phyloP scores from a whole-genome alignment of 2,329 filamentous ascomycete species.

The Ophiostoma perfectum region DNA sequence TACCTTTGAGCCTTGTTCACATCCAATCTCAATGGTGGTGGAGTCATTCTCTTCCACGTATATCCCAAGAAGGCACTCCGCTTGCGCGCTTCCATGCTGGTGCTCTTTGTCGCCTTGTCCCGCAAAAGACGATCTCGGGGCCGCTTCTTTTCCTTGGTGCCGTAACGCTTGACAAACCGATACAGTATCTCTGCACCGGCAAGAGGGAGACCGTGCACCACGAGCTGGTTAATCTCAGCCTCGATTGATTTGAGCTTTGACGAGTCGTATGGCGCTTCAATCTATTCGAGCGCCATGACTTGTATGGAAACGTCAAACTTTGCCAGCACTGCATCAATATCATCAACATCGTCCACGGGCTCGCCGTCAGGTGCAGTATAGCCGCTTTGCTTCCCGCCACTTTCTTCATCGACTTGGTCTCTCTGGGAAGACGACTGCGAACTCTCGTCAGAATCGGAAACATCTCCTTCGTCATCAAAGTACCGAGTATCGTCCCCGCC shows the following conservation, averaged over 20 bases:
- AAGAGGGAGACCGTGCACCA: constrained; percentile 29
- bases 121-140: constrained; percentile 80
- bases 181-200: constrained; percentile 43
- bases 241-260: constrained; percentile 46
- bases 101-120: constrained; percentile 59
- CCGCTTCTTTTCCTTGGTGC: constrained; percentile 65
- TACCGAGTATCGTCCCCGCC: constrained; percentile 73
- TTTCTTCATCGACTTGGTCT: background rate
- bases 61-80: constrained; percentile 84
- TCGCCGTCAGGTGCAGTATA: background rate
- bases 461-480: constrained; percentile 74
- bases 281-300: constrained; percentile 41
- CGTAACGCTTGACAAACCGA: constrained; percentile 48
- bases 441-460: constrained; percentile 47
- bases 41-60: constrained; percentile 58
- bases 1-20: background rate
- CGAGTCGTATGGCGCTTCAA: constrained; percentile 46
- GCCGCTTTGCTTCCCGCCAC: background rate
- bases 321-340: constrained; percentile 8
- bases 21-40: background rate
- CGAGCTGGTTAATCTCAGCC: constrained; percentile 41
- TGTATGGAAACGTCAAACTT: constrained; percentile 32
- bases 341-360: background rate
- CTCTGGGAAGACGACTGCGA: constrained; percentile 1
- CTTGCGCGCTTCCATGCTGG: constrained; percentile 75